Evolutionary conservation across 1,284 basidiomycete species (phyloP).

Genomic region (Athelia sp.): DNA sequence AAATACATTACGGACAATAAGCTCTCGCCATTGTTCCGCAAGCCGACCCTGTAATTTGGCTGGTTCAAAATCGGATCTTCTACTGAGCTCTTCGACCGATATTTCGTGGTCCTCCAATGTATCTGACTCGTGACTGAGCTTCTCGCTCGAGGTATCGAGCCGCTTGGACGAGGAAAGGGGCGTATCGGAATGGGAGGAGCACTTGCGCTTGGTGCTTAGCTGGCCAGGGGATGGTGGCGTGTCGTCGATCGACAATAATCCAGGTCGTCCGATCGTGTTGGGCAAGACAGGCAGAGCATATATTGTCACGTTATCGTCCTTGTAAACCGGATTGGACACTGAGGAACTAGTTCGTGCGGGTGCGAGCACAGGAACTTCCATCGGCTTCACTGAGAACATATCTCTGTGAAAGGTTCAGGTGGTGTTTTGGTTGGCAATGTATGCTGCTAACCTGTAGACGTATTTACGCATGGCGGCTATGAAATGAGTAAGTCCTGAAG

Average conservation of each 20-base stretch:
- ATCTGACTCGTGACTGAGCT: not conserved
- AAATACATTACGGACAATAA: constrained; percentile 21
- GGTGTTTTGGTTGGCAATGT: not conserved
- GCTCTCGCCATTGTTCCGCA: constrained; percentile 47
- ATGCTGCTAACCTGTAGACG: constrained; percentile 49
- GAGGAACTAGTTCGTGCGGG: too few species aligned
- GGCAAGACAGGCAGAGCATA: constrained; percentile 57
- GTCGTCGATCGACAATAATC: too few species aligned
- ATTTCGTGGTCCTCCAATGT: constrained; percentile 4
- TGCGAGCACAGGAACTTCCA: constrained; percentile 36
- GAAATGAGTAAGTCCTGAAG: constrained; percentile 64
- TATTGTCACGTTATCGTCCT: constrained; percentile 61
- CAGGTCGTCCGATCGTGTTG: constrained; percentile 9
- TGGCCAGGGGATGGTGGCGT: constrained; percentile 1
- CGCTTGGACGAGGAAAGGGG: constrained; percentile 6
- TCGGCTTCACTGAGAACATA: constrained; percentile 39
- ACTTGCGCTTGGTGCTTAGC: constrained; percentile 40
- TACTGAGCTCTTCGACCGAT: constrained; percentile 11
- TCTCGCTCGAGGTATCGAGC: constrained; percentile 4
- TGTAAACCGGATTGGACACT: constrained; percentile 39
- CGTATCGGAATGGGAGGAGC: constrained; percentile 27
- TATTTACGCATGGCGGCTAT: constrained; percentile 69
- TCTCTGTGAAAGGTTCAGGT: constrained; percentile 30
- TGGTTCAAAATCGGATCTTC: constrained; percentile 31
- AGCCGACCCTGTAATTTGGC: constrained; percentile 28